A percentile compares a stretch with the other conserved stretches of the same genome.
phyloP scores from a whole-genome alignment of 1,284 basidiomycete species.

The Trichosporon ovoides region DNA sequence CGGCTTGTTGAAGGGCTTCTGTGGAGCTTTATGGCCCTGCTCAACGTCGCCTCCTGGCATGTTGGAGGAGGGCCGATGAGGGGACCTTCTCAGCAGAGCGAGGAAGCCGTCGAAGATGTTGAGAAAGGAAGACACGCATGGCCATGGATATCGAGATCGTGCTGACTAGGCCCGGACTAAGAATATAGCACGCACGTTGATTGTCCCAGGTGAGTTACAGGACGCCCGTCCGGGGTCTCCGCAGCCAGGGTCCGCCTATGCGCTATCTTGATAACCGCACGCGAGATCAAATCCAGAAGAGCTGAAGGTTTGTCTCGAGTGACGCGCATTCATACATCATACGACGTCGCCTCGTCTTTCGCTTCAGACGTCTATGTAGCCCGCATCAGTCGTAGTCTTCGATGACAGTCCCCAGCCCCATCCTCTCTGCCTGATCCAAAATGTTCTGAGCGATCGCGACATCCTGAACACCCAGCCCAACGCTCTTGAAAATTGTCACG shows the following conservation, averaged over 20 bases:
- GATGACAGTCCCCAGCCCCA: conserved; percentile 35
- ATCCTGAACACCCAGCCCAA: conserved; percentile 49
- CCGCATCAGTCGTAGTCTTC: conserved; percentile 33
- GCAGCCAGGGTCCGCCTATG: conserved; percentile 1
- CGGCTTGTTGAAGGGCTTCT: background rate
- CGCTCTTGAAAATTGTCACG: conserved; percentile 47
- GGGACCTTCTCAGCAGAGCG: background rate
- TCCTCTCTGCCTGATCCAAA: conserved; percentile 34
- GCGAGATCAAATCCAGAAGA: no score
- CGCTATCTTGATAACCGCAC: background rate
- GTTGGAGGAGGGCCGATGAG: background rate
- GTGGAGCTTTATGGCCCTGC: background rate
- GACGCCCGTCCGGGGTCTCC: background rate
- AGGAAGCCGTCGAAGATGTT: background rate
- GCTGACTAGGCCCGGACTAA: background rate
- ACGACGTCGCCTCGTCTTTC: background rate
- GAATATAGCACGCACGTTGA: conserved; percentile 2
- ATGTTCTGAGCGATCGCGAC: conserved; percentile 47
- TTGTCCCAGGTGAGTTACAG: no score
- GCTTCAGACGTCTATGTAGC: background rate
- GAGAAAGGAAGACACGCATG: background rate
- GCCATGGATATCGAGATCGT: background rate
- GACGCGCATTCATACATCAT: background rate
- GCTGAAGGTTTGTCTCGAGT: no score
- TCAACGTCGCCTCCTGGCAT: background rate